Percentiles rank a stretch among this genome's conserved stretches.
Evolutionary conservation across 2,329 filamentous ascomycete species (phyloP).

Genomic region (Hortaea werneckii): DNA sequence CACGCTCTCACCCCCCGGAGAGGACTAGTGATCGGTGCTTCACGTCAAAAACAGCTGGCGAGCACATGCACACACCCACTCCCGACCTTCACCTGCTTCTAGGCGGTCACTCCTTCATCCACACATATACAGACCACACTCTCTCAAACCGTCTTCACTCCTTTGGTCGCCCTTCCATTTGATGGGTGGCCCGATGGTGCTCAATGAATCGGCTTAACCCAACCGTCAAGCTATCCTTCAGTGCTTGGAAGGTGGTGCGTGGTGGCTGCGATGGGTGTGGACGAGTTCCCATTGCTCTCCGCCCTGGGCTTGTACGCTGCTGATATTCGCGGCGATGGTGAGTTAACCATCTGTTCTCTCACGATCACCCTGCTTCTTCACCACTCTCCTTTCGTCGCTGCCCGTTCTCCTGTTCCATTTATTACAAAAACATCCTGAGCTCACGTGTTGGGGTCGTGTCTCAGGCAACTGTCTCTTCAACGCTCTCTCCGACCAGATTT

Average conservation of each 20-base stretch:
- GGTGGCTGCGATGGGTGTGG: conserved; percentile 18
- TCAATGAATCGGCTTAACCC: conserved; percentile 2
- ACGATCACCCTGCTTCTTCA: conserved; percentile 1
- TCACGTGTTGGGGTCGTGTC: neutral
- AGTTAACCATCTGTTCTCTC: conserved; percentile 22
- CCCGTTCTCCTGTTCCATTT: neutral
- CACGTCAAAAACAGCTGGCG: neutral
- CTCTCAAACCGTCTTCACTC: neutral
- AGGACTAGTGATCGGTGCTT: too few species aligned
- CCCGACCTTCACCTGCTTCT: neutral
- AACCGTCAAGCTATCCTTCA: conserved; percentile 1
- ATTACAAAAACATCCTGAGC: neutral
- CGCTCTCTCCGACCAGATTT: conserved; percentile 57
- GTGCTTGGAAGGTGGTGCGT: conserved; percentile 1
- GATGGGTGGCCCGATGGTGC: neutral
- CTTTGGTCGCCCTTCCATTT: neutral
- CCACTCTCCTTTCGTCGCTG: neutral
- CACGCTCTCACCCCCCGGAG: too few species aligned
- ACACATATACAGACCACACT: neutral
- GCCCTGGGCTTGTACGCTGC: conserved; percentile 49
- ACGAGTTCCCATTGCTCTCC: conserved; percentile 48
- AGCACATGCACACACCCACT: neutral
- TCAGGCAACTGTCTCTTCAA: conserved; percentile 62
- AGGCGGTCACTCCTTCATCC: neutral
- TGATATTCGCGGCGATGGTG: conserved; percentile 53